Percentiles rank a stretch among this genome's conserved stretches.
Evolutionary conservation across 1,139 yeast species (phyloP).

Genomic region (Debaryomyces robertsiae): DNA sequence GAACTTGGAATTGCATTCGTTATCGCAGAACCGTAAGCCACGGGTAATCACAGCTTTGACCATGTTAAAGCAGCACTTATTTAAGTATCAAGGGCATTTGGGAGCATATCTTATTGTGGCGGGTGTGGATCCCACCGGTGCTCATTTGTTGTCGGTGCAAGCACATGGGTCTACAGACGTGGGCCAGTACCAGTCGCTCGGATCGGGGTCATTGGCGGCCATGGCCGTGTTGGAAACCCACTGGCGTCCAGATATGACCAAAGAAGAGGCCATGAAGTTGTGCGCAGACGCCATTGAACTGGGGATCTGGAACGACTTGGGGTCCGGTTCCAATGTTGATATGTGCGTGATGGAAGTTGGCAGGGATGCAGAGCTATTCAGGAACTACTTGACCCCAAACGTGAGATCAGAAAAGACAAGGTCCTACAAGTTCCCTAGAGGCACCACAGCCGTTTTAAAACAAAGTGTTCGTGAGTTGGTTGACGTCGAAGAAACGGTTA

Average conservation of each 20-base stretch:
- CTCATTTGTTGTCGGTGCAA: slow-evolving; percentile 88
- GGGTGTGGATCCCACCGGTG: slow-evolving; percentile 95
- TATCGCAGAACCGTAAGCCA: slow-evolving; percentile 82
- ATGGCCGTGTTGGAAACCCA: slow-evolving; percentile 94
- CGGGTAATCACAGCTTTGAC: slow-evolving; percentile 93
- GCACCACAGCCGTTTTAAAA: slow-evolving; percentile 84
- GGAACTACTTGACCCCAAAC: slow-evolving; percentile 92
- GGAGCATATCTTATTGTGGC: slow-evolving; percentile 98
- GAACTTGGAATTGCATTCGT: slow-evolving; percentile 84
- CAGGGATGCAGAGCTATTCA: slow-evolving; percentile 76
- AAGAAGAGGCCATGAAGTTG: slow-evolving; percentile 84
- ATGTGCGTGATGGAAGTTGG: slow-evolving; percentile 95
- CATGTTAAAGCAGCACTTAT: slow-evolving; percentile 89
- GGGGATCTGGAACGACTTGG: slow-evolving; percentile 98
- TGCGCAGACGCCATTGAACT: slow-evolving; percentile 94
- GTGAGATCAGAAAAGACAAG: slow-evolving; percentile 77
- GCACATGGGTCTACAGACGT: slow-evolving; percentile 98
- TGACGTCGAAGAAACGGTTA: slow-evolving; percentile 70
- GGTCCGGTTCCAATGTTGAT: slow-evolving; percentile 97
- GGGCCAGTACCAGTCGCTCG: slow-evolving; percentile 88
- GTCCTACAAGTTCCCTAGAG: slow-evolving; percentile 83
- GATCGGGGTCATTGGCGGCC: slow-evolving; percentile 98
- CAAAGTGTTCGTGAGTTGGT: slow-evolving; percentile 65
- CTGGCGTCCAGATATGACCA: slow-evolving; percentile 77
- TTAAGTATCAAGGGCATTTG: slow-evolving; percentile 94